Conservation (phyloP, 306 rosid species). For the Hylodesmum podocarpum region DNA sequence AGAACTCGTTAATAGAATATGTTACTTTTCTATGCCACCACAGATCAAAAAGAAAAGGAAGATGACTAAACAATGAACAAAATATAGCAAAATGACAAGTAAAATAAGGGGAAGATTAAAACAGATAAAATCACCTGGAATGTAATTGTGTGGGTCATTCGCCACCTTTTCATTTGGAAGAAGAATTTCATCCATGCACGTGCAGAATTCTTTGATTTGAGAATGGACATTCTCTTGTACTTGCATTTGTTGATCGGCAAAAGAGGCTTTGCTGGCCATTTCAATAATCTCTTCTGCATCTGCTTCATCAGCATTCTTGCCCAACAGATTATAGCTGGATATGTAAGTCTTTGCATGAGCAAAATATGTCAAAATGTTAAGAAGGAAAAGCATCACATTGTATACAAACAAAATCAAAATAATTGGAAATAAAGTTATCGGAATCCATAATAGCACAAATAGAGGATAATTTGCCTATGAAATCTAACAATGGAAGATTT, state of each 20-base stretch:
- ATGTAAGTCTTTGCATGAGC: slow-evolving; percentile 48
- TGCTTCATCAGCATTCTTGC: slow-evolving; percentile 63
- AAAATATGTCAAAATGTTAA: slow-evolving; percentile 25
- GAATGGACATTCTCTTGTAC: slow-evolving; percentile 84
- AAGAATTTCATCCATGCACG: slow-evolving; percentile 72
- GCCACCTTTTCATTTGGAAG: slow-evolving; percentile 41
- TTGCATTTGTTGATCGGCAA: slow-evolving; percentile 71
- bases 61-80: background rate
- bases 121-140: slow-evolving; percentile 33
- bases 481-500: background rate
- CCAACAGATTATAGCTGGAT: slow-evolving; percentile 77
- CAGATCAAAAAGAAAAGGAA: slow-evolving; percentile 5
- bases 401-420: background rate
- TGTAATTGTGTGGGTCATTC: slow-evolving; percentile 37
- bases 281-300: slow-evolving; percentile 80
- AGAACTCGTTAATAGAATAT: background rate
- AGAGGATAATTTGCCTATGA: background rate
- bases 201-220: slow-evolving; percentile 65
- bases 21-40: background rate
- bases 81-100: background rate
- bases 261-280: slow-evolving; percentile 70
- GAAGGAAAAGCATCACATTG: background rate
- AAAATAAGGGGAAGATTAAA: background rate
- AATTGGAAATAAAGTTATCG: background rate
- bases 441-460: background rate